Evolutionary conservation across 2,329 filamentous ascomycete genomes (phyloP), one percentile per base, ranked within the genome.

Genomic region (Colletotrichum limetticola): DNA sequence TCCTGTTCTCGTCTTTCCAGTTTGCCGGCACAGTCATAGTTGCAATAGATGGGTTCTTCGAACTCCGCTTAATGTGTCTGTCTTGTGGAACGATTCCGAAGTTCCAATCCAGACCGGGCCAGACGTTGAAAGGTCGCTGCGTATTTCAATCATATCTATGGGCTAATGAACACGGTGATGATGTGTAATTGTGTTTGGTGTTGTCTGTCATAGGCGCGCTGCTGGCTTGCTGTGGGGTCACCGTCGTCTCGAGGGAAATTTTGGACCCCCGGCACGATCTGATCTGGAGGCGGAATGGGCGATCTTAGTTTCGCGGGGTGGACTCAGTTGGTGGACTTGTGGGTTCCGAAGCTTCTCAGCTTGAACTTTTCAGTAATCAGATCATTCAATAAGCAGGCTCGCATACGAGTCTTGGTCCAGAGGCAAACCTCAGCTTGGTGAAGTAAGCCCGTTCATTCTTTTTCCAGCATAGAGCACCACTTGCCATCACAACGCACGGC

Each of bases 1-100:
- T 64, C 9, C 55, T 37, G 32, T 70, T 70, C 30, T 19, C 49
- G 12, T 70, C 55, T 56, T 32, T 60, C 68, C 68, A 70, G 16
- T 53, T 32, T 22, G 28, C 24, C 19, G 68, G 30, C n/a, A 46
- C 68, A 7, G 55, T 42, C 68, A 70, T 70, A 1, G 19, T 65
- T 11, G 30, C 8, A 32, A 37, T 90, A 90, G 63, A n/a, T 30
- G 26, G 12, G 16, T 19, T 19, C 19, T 6, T 57, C 6, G 24
- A 32, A 9, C 5, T 56, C 6, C 12, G 22, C 26, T 35, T 30
- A 42, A 42, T 42, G 16, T 42, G 14, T 42, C 14, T 42, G 37
- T 42, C 37, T 42, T 19, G 2, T 42, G 37, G 37, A 42, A 42
- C 16, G 37, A 42, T 42, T 42, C 6, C 37, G 19, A 19, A 19